phyloP scores from a whole-genome alignment of 352 stramenopile species.

The Pelagophyceae sp. region DNA sequence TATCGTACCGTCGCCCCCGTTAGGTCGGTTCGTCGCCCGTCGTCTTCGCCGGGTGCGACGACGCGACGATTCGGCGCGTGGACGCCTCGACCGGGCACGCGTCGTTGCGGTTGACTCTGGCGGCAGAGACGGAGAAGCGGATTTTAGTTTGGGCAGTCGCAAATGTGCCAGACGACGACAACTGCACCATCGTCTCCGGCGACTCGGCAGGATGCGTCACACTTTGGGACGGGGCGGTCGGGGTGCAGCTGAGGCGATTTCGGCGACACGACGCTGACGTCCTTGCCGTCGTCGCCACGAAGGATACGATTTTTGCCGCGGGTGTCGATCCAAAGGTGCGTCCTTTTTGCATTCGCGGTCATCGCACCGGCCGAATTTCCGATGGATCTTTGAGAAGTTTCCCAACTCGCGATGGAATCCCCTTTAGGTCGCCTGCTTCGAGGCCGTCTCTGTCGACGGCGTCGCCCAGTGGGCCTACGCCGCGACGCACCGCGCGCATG shows the following conservation, averaged over 20 bases:
- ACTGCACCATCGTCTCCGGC: background rate
- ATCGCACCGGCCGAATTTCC: no score
- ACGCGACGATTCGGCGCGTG: slow-evolving; percentile 1
- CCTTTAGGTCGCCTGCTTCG: slow-evolving; percentile 1
- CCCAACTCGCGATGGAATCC: no score
- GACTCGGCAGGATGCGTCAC: background rate
- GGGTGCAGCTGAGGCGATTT: background rate
- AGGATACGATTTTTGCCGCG: background rate
- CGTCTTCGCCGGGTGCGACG: slow-evolving; percentile 3
- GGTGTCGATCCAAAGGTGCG: background rate
- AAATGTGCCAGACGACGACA: no score
- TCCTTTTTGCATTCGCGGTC: no score
- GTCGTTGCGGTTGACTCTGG: background rate
- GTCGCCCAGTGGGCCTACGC: background rate
- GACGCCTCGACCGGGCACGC: background rate
- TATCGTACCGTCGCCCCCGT: no score
- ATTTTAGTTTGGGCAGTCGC: no score
- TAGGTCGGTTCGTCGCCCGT: background rate
- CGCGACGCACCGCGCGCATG: background rate
- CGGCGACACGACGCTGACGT: background rate
- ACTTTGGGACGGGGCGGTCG: slow-evolving; percentile 2
- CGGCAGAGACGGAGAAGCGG: background rate
- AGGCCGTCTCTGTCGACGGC: background rate
- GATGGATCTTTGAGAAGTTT: no score
- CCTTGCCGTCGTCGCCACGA: background rate